A percentile compares a stretch with the other conserved stretches of the same genome.
phyloP scores from a whole-genome alignment of 2,329 filamentous ascomycete species.

The Penicillium sp. region DNA sequence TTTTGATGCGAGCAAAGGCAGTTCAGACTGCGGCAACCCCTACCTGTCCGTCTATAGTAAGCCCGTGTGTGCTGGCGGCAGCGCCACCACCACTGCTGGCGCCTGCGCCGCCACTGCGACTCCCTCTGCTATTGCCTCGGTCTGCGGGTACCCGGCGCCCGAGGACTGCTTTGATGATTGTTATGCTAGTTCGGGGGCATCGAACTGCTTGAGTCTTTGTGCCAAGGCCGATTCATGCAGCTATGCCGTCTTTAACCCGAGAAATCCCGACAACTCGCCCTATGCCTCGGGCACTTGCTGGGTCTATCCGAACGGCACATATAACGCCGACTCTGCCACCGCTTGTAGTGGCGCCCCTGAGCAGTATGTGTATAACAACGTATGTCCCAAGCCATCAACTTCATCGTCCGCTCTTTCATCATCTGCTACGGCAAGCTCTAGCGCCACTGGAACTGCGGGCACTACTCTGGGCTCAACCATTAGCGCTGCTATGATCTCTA shows the following conservation, averaged over 20 bases:
- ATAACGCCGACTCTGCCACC: conserved; percentile 16
- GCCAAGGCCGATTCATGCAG: conserved; percentile 26
- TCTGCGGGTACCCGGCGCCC: conserved; percentile 32
- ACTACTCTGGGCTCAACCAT: too few relatives aligned
- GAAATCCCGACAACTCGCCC: conserved; percentile 15
- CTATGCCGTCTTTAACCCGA: conserved; percentile 29
- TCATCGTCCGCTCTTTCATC: conserved; percentile 17
- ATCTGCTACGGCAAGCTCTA: conserved; percentile 3
- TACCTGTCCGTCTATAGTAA: conserved; percentile 23
- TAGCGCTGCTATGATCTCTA: background rate
- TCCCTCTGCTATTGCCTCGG: conserved; percentile 29
- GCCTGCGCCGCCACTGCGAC: conserved; percentile 29
- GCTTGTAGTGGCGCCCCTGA: conserved; percentile 24
- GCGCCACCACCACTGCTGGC: conserved; percentile 20
- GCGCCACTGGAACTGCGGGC: too few relatives aligned
- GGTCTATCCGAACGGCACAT: conserved; percentile 31
- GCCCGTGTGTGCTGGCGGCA: conserved; percentile 20
- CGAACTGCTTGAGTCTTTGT: conserved; percentile 26
- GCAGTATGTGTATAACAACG: conserved; percentile 33
- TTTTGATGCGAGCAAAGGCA: conserved; percentile 24
- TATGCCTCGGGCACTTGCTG: conserved; percentile 29
- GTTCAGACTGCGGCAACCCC: conserved; percentile 18
- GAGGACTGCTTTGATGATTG: conserved; percentile 24
- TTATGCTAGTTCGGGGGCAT: conserved; percentile 19
- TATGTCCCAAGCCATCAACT: conserved; percentile 27